Evolutionary conservation across 2,329 filamentous ascomycete species (phyloP), one percentile per base, ranked within the genome.

Genomic region (Magnaporthales sp.): DNA sequence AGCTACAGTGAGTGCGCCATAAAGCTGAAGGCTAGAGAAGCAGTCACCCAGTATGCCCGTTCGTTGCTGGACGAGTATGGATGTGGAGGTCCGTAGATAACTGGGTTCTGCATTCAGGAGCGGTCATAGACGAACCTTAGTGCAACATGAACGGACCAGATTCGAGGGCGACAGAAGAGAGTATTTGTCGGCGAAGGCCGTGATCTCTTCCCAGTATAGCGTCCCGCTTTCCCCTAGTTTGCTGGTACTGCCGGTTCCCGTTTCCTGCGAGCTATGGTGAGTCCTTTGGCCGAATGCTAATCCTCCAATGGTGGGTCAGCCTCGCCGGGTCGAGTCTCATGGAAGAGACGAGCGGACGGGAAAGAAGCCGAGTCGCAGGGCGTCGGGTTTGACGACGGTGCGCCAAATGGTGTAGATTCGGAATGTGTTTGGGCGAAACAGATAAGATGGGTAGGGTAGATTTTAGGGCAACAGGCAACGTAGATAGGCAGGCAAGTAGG

Each of bases 221-320:
- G 38, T 46, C 38, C 38, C 38, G 38, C 15, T 46, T 46, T 46
- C 38, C 38, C 38, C 38, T 46, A 46, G 19, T 19, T 46, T 46
- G 26, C 19, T 54, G 32, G 13, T 61, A 8, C 54, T 66, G 51
- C 51, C 60, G 64, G 51, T 66, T 66, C 64, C 64, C 64, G 62
- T 58, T 4, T 60, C 51, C 64, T 60, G 64, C 32, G 46, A 31
- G 64, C 51, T 26, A 66, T 29, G 54, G 64, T 24, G 27, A 51
- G 51, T 29, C 63, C 46, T 46, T 46, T 46, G 38, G 38, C 38
- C 38, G 38, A 46, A 26, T 26, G 10, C 56, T 29, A 61, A 61
- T 61, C 22, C 24, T 61, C 56, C 56, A 61, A 61, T 61, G 22
- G 27, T 22, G 56, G 56, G 56, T 61, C 56, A 61, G 56, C 56